phyloP scores from a whole-genome alignment of 305 asterid species.

The Fraxinus nigra region DNA sequence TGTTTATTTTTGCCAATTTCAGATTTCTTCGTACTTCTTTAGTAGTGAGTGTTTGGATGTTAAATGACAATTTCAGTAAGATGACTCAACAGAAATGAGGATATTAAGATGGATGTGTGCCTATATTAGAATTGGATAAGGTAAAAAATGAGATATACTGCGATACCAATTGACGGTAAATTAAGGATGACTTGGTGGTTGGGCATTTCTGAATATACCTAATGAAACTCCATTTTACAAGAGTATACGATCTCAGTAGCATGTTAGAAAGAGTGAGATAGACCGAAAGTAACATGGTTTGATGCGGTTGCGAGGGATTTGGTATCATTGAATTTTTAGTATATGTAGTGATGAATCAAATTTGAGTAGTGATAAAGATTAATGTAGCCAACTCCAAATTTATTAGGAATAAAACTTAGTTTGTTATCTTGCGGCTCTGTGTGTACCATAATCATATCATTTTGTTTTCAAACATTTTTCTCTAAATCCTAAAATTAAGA shows the following conservation, averaged over 20 bases:
- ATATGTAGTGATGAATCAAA: background rate
- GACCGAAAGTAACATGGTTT: background rate
- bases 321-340: background rate
- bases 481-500: background rate
- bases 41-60: background rate
- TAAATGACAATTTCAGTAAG: background rate
- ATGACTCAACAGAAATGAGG: background rate
- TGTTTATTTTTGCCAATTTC: background rate
- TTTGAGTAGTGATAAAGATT: background rate
- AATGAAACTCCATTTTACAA: background rate
- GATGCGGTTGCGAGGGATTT: background rate
- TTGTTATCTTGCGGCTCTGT: background rate
- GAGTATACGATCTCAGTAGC: background rate
- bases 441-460: background rate
- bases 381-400: background rate
- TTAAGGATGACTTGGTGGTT: background rate
- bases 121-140: background rate
- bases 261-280: background rate
- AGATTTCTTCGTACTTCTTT: background rate
- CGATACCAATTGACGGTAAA: background rate
- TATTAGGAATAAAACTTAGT: background rate
- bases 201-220: background rate
- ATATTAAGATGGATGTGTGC: background rate
- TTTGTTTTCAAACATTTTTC: background rate
- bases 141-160: background rate